Base-by-base conservation (phyloP, 306 rosid species). In the Pyrus betulifolia region DNA sequence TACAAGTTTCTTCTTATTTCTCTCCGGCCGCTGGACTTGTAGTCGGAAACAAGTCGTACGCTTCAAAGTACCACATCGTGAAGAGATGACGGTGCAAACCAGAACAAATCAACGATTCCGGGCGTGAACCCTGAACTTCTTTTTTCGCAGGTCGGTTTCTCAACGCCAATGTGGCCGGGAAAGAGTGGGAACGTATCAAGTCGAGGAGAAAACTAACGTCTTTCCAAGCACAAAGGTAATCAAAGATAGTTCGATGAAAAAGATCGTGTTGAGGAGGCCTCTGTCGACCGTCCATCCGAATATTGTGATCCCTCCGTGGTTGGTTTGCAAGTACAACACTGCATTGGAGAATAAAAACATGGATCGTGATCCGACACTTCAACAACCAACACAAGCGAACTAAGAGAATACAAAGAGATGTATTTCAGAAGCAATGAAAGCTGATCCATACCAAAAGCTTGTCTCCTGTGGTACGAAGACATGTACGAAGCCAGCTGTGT, bases 281-380 rank as follows among this genome's bases (percentile, higher is more conserved):
- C 97, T 82, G 64, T 92, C 97, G 18, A 92, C 91, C 30, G 88
- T 90, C 93, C 93, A 92, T 54, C 97, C 97, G 79, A 92, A 92
- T 55, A 92, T 86, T 17, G 97, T 89, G 84, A 92, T 87, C 52
- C 97, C 97, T 71, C 91, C 97, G 4, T 87, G 88, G 83, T 92
- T 92, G 35, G 91, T 83, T 82, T 89, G 97, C 90, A 92, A 85
- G 81, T 92, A 92, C 83, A 86, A 70, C 57, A 89, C 97, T 91
- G 96, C 91, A 83, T 67, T 54, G 73, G 60, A 72, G 63, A 78
- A 78, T 30, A 76, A 25, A 45, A 40, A 38, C 42, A 38, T 38
- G 42, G 42, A 38, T 38, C 10, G 2, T 38, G 42, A 38, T 38
- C 42, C 42, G 0, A 7, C 42, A 7, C 2, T 7, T 38, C 9